Base-by-base conservation (phyloP, 78 protist species). In the Protostelium mycophagum region DNA sequence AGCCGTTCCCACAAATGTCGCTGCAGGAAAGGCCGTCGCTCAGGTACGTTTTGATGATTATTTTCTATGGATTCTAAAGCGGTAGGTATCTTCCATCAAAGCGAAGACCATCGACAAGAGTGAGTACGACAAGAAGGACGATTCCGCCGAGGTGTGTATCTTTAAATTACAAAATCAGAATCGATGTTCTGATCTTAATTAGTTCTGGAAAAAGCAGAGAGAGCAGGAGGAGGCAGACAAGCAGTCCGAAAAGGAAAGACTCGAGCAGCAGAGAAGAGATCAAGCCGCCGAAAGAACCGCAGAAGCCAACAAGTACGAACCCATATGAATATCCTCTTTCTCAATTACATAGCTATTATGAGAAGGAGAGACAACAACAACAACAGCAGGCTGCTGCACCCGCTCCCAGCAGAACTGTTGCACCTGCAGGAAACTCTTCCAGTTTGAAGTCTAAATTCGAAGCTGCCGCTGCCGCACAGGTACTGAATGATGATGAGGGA, bases 51-150 rank as follows among this genome's bases (percentile, higher is more conserved):
- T 16, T 25, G 5, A 51, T 51, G 31, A 51, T 51, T 16, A 51
- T 16, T 5, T 51, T 16, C 73, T 25, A 25, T 51, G 5, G 5
- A 51, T 51, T 51, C 73, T n/a, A 51, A 25, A 5, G 5, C 73
- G 31, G 16, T 16, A 51, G 73, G 73, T 51, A 85, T 92, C 94
- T 1, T 83, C 84, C 23, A 86, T 90, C 10, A 87, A 88, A 16
- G 63, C 36, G 31, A 92, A 92, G 88, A n/a, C 83, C 28, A 39
- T 92, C 84, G 90, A 92, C 37, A 92, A 92, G 90, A n/a, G 28
- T 1, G 94, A 92, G 36, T 92, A 92, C 83, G 86, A 88, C 88
- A 92, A 92, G 85, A 73, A 36, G 87, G 83, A 84, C 25, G 94
- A 92, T 28, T 73, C 90, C 0, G 91, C 94, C 0, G 88, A 86